These are phyloP conservation scores for Suillus hirtellus DNA, from an alignment of 768 basidiomycete genomes.

Conservation along the genomic window DNA sequence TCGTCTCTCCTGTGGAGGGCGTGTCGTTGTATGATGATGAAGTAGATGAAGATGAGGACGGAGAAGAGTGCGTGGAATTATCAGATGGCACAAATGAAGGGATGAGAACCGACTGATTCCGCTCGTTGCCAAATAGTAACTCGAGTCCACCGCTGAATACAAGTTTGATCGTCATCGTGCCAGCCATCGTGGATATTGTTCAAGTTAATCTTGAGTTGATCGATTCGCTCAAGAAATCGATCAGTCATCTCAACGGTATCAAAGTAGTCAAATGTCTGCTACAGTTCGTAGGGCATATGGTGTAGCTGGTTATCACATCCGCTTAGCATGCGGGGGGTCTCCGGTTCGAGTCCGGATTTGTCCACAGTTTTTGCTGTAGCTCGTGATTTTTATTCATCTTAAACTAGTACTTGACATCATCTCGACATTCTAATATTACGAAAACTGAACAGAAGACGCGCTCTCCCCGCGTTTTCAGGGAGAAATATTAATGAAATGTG, in stretches of 20 bases:
- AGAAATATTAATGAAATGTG: no score
- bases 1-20: slow-evolving; percentile 25
- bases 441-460: no score
- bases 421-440: no score
- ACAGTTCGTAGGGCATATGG: slow-evolving; percentile 32
- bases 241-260: not conserved
- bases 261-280: not conserved
- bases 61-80: slow-evolving; percentile 31
- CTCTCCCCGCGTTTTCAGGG: no score
- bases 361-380: slow-evolving; percentile 27
- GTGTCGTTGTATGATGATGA: slow-evolving; percentile 7
- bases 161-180: slow-evolving; percentile 49
- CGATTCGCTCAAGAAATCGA: not conserved
- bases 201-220: not conserved
- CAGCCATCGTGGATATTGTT: slow-evolving; percentile 12
- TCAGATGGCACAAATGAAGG: slow-evolving; percentile 45
- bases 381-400: no score
- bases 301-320: slow-evolving; percentile 43
- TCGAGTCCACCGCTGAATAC: slow-evolving; percentile 88
- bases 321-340: slow-evolving; percentile 43
- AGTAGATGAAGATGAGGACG: slow-evolving; percentile 8
- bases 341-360: slow-evolving; percentile 43
- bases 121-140: slow-evolving; percentile 74
- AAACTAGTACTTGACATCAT: no score
- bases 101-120: slow-evolving; percentile 55